Conservation (phyloP, 2,329 filamentous ascomycete genomes). For the Dactylellina haptotyla region DNA sequence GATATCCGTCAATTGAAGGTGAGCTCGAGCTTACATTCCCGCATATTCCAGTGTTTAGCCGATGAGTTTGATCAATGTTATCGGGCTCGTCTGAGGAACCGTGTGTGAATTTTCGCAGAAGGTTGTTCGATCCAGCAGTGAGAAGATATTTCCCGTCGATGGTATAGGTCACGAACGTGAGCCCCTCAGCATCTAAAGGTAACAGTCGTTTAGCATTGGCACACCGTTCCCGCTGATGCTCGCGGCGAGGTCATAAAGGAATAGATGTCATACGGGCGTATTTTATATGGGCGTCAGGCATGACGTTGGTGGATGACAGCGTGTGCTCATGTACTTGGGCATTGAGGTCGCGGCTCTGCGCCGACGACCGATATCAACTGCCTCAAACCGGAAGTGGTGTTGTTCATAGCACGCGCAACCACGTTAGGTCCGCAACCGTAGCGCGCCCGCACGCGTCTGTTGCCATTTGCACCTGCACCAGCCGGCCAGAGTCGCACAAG, state of each 20-base stretch:
- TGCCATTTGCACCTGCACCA: too few relatives aligned
- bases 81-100: slow-evolving; percentile 90
- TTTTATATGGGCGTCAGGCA: slow-evolving; percentile 47
- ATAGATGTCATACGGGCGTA: slow-evolving; percentile 30
- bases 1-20: background rate
- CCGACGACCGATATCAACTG: too few relatives aligned
- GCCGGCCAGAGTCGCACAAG: background rate
- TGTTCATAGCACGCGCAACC: slow-evolving; percentile 13
- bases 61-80: slow-evolving; percentile 89
- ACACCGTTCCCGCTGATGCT: too few relatives aligned
- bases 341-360: too few relatives aligned
- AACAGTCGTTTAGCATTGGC: background rate
- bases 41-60: slow-evolving; percentile 82
- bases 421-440: background rate
- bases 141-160: slow-evolving; percentile 86
- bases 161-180: slow-evolving; percentile 88
- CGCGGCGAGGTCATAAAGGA: background rate
- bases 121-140: slow-evolving; percentile 92
- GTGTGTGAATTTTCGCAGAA: slow-evolving; percentile 89
- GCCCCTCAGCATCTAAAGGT: slow-evolving; percentile 77
- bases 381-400: too few relatives aligned
- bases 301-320: slow-evolving; percentile 6
- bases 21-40: slow-evolving; percentile 69
- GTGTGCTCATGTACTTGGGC: too few relatives aligned
- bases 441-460: background rate